Conservation (phyloP, 768 basidiomycete genomes). For the Russula emetica region DNA sequence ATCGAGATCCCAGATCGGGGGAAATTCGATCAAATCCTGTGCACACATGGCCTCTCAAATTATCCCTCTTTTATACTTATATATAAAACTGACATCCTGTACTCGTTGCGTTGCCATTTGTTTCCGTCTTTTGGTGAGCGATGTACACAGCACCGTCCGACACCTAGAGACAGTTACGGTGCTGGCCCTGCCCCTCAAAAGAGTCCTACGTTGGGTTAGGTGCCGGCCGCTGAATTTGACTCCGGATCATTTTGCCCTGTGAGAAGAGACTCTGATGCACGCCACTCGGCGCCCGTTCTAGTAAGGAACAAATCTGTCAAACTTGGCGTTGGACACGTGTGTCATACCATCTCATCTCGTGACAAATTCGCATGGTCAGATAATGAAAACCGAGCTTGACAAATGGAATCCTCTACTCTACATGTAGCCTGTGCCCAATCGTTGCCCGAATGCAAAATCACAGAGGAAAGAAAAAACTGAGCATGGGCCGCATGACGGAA, state of each 20-base stretch:
- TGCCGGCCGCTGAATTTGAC: background rate
- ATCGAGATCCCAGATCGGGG: constrained; percentile 1
- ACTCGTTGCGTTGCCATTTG: background rate
- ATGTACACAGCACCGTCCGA: no score
- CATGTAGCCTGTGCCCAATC: no score
- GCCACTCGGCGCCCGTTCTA: no score
- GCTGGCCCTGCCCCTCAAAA: background rate
- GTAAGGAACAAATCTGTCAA: background rate
- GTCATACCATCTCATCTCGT: background rate
- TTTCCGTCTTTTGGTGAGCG: background rate
- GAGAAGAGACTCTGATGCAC: background rate
- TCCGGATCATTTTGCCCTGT: background rate
- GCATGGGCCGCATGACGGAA: no score
- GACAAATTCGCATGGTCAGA: background rate
- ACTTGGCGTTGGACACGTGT: background rate
- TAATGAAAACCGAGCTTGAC: no score
- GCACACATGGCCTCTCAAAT: background rate
- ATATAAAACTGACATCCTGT: background rate
- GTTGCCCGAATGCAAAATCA: no score
- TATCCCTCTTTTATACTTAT: constrained; percentile 18
- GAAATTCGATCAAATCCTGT: constrained; percentile 18
- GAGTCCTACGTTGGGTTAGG: background rate
- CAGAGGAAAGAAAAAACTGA: no score
- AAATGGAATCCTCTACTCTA: no score
- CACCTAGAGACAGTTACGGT: no score